phyloP scores from a whole-genome alignment of 1,139 yeast genomes.

The Candida pseudoviswanathii region DNA sequence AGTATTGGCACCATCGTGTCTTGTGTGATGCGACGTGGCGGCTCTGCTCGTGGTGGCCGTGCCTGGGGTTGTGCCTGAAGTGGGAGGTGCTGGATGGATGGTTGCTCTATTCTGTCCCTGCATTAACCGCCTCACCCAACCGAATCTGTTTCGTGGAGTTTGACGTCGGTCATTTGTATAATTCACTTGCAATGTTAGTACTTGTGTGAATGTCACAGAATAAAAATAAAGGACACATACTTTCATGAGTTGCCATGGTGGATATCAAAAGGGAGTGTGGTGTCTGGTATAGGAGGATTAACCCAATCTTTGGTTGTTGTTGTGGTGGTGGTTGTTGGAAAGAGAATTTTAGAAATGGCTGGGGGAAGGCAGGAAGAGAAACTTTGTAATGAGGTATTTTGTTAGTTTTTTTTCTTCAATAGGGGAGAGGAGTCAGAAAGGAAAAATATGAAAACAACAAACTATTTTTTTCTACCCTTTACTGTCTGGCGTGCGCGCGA shows the following conservation, averaged over 20 bases:
- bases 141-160: slow-evolving; percentile 36
- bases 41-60: slow-evolving; percentile 1
- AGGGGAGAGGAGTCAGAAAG: background rate
- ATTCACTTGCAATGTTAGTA: slow-evolving; percentile 11
- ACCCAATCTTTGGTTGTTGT: background rate
- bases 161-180: slow-evolving; percentile 21
- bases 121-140: slow-evolving; percentile 51
- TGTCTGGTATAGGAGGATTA: no score
- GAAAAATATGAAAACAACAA: background rate
- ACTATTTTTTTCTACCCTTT: background rate
- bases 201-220: background rate
- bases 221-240: slow-evolving; percentile 13
- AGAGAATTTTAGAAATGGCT: background rate
- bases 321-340: background rate
- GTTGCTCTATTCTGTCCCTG: slow-evolving; percentile 39
- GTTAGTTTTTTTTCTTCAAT: background rate
- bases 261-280: background rate
- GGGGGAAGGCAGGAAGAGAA: background rate
- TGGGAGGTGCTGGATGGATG: background rate
- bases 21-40: background rate
- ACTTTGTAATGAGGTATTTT: slow-evolving; percentile 2
- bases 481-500: no score
- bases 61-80: slow-evolving; percentile 7
- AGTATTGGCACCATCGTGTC: background rate
- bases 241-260: slow-evolving; percentile 15